Base-by-base conservation (phyloP, 176 grass and related monocot species). In the Eleusine indica region DNA sequence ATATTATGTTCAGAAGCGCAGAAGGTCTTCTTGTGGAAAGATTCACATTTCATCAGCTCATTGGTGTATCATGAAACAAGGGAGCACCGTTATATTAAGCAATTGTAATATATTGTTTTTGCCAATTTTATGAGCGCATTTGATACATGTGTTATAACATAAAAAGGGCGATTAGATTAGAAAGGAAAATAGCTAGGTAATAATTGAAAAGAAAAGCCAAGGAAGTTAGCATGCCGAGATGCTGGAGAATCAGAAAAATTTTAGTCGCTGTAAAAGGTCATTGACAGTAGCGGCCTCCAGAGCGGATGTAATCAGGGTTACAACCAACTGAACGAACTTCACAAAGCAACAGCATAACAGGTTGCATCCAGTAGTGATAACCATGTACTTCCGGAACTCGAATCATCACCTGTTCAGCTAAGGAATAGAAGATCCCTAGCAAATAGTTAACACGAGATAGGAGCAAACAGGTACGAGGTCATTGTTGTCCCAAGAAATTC, bases 101-200 rank as follows among this genome's bases (percentile, higher is more conserved):
- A 83, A 83, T 61, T 87, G 69, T 83, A 90, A 84, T 83, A 75
- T 90, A 66, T 80, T 56, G 4, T 66, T 80, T 35, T 15, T 0
- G 12, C 42, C 57, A 66, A 73, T 37, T 49, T 64, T 52, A 28
- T 3, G 21, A 60, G 19, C 3, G 11, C 49, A 52, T 57, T 57
- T 21, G 16, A 57, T 57, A 21, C 21, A 0, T 5, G 16, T 57
- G 53, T 5, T 19, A 21, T 21, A 57, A 21, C 18, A 57, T 57
- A 4, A 57, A 17, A 57, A 19, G 16, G 53, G 4, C 5, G 49
- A 52, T 0, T 52, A 57, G 4, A 57, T 9, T 51, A 21, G 2
- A 17, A 21, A 57, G 21, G 16, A 19, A 57, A 5, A 21, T 6
- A 52, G 49, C 2, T 16, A 52, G 3, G 15, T 17, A 52, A 52